Evolutionary conservation across 2,329 filamentous ascomycete species (phyloP).

Genomic region (Sarocladiaceae sp.): DNA sequence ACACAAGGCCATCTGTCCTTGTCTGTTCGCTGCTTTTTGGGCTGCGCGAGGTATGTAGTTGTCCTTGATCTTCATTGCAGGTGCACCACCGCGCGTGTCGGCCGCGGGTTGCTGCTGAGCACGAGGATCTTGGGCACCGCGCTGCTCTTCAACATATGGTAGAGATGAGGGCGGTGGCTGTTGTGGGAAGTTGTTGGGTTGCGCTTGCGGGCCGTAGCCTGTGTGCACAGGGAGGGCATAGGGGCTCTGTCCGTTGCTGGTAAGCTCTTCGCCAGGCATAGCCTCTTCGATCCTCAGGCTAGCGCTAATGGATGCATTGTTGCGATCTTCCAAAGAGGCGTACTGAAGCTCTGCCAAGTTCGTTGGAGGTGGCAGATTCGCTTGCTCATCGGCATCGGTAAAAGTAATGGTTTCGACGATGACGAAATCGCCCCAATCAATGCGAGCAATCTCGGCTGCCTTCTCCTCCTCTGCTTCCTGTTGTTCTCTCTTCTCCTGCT

Average conservation of each 20-base stretch:
- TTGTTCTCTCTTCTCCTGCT: slow-evolving; percentile 80
- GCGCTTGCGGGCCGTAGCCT: slow-evolving; percentile 35
- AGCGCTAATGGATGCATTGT: slow-evolving; percentile 78
- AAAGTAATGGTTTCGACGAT: slow-evolving; percentile 95
- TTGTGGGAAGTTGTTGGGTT: slow-evolving; percentile 21
- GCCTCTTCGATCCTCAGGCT: slow-evolving; percentile 90
- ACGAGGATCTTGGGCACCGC: slow-evolving; percentile 58
- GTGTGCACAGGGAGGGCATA: slow-evolving; percentile 43
- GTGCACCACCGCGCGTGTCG: slow-evolving; percentile 64
- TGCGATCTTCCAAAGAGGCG: slow-evolving; percentile 91
- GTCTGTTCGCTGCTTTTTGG: slow-evolving; percentile 63
- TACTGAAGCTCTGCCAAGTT: slow-evolving; percentile 89
- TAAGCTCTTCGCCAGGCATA: slow-evolving; percentile 68
- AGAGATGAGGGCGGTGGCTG: slow-evolving; percentile 29
- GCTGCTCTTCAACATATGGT: slow-evolving; percentile 52
- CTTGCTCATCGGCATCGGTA: slow-evolving; percentile 80
- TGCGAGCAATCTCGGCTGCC: slow-evolving; percentile 70
- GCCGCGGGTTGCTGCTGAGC: slow-evolving; percentile 70
- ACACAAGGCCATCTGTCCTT: slow-evolving; percentile 70
- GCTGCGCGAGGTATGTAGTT: slow-evolving; percentile 88
- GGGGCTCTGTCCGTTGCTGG: slow-evolving; percentile 33
- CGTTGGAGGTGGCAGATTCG: slow-evolving; percentile 82
- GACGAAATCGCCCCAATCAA: slow-evolving; percentile 97
- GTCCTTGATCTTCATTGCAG: slow-evolving; percentile 82
- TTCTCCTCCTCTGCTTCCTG: slow-evolving; percentile 85